Conservation (phyloP, 2,329 filamentous ascomycete species). For the Lojkania enalia region DNA sequence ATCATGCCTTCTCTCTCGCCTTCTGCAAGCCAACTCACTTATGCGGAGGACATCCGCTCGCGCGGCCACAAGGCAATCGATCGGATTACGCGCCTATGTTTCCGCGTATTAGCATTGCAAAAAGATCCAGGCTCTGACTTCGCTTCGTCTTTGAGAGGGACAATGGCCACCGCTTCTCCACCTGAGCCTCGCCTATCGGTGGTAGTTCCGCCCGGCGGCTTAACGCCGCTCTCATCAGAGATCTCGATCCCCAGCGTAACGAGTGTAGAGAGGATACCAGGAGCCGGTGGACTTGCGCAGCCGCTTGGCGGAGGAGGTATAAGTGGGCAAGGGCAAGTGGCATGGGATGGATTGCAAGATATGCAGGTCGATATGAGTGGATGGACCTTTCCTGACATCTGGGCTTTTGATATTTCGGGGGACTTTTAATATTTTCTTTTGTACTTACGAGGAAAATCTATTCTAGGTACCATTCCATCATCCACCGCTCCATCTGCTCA, state of each 20-base stretch:
- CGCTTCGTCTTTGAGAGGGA: conserved; percentile 23
- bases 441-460: too few species aligned
- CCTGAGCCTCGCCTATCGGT: conserved; percentile 11
- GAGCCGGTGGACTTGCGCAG: conserved; percentile 9
- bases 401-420: conserved; percentile 39
- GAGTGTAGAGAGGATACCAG: conserved; percentile 12
- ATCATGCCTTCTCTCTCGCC: conserved; percentile 30
- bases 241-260: neutral
- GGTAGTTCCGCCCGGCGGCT: conserved; percentile 3
- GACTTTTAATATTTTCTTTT: conserved; percentile 22
- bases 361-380: conserved; percentile 33
- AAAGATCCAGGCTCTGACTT: conserved; percentile 29
- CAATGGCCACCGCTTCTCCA: conserved; percentile 16
- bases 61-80: conserved; percentile 33
- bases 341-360: conserved; percentile 30
- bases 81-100: conserved; percentile 31
- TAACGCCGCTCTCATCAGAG: neutral
- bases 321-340: neutral
- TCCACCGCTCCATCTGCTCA: too few species aligned
- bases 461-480: too few species aligned
- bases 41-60: conserved; percentile 21
- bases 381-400: conserved; percentile 42
- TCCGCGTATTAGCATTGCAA: conserved; percentile 35
- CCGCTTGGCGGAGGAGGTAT: neutral
- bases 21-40: conserved; percentile 12